phyloP scores from a whole-genome alignment of 2,329 filamentous ascomycete genomes.

The Aaosphaeria arxii region DNA sequence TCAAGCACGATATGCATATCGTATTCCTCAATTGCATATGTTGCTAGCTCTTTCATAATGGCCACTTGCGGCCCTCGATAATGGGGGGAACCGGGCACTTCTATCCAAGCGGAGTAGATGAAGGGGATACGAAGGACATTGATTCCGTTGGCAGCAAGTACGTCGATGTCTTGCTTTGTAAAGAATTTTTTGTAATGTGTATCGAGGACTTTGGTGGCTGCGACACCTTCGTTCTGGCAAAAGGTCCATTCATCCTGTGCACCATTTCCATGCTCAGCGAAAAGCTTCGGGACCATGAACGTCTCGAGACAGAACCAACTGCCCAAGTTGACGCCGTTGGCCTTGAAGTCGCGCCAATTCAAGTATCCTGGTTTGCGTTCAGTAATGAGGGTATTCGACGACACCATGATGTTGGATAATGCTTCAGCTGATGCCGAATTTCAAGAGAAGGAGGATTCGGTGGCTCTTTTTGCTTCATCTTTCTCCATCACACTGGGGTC shows the following conservation, averaged over 20 bases:
- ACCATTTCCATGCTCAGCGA: constrained; percentile 3
- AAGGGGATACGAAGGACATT: constrained; percentile 4
- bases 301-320: constrained; percentile 21
- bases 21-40: constrained; percentile 33
- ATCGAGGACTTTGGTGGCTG: constrained; percentile 23
- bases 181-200: constrained; percentile 25
- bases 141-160: not conserved
- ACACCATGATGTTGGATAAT: not conserved
- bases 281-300: constrained; percentile 4
- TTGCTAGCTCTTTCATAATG: constrained; percentile 5
- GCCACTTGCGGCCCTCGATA: constrained; percentile 1
- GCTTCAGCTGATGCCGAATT: too few species aligned
- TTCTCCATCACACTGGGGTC: too few species aligned
- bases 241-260: constrained; percentile 32
- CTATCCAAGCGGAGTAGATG: constrained; percentile 4
- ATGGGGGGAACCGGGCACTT: constrained; percentile 4
- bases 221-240: constrained; percentile 21
- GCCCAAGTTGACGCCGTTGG: constrained; percentile 20
- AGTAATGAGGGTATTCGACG: not conserved
- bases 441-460: too few species aligned
- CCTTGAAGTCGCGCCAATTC: constrained; percentile 7
- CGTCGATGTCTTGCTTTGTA: constrained; percentile 6
- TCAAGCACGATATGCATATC: constrained; percentile 34
- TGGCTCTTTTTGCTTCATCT: too few species aligned
- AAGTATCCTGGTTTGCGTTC: not conserved